phyloP scores from a whole-genome alignment of 2,329 filamentous ascomycete genomes.

The Colletotrichum neosansevieriae region DNA sequence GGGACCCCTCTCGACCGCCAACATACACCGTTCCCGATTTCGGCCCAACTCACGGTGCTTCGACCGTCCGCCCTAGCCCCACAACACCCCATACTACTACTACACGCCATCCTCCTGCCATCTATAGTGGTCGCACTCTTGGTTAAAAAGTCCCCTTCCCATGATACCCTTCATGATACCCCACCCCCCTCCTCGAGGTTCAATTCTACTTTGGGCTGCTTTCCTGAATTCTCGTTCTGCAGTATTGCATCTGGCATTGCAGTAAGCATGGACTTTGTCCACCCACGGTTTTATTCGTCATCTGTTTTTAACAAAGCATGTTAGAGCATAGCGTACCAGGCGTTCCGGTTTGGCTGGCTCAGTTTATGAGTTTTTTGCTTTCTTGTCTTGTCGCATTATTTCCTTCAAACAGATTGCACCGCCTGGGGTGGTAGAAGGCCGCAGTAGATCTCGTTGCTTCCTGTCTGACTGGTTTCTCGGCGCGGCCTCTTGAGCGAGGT shows the following conservation, averaged over 20 bases:
- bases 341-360: constrained; percentile 47
- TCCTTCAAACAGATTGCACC: constrained; percentile 35
- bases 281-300: constrained; percentile 38
- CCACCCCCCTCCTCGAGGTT: constrained; percentile 38
- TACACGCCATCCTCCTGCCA: constrained; percentile 54
- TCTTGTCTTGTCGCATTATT: constrained; percentile 33
- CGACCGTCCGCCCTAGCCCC: constrained; percentile 53
- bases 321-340: constrained; percentile 57
- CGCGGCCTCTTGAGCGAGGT: constrained; percentile 26
- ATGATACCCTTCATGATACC: constrained; percentile 45
- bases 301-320: constrained; percentile 44
- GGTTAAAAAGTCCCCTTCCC: constrained; percentile 51
- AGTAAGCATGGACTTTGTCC: constrained; percentile 35
- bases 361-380: constrained; percentile 39
- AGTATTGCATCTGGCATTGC: constrained; percentile 37
- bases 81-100: constrained; percentile 52
- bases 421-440: constrained; percentile 37
- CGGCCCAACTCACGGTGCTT: constrained; percentile 47
- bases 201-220: constrained; percentile 38
- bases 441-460: constrained; percentile 38
- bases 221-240: constrained; percentile 29
- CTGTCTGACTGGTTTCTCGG: constrained; percentile 35
- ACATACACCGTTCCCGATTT: constrained; percentile 56
- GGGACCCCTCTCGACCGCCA: constrained; percentile 60
- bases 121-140: constrained; percentile 66